These are phyloP conservation scores for Alternaria atra DNA, from an alignment of 2,329 filamentous ascomycete genomes.

Conservation along the genomic window DNA sequence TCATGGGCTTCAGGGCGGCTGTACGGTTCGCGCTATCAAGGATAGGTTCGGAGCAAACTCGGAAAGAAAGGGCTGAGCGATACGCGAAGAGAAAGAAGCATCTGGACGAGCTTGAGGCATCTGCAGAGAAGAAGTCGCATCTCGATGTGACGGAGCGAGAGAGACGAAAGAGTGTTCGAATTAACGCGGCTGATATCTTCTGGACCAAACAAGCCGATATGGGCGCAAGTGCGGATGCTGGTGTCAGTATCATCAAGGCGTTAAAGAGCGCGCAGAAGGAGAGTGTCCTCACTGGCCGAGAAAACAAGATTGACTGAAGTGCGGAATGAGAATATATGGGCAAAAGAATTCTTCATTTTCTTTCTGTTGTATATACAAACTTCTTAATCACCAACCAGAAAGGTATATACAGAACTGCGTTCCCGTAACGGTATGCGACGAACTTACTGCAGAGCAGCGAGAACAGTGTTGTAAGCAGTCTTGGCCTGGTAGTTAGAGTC, in stretches of 20 bases:
- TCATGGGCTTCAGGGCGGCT: conserved; percentile 40
- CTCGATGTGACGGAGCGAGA: conserved; percentile 36
- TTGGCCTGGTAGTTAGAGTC: conserved; percentile 57
- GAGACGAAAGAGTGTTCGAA: conserved; percentile 42
- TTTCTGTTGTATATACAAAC: conserved; percentile 15
- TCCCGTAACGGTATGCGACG: background rate
- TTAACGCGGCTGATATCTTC: conserved; percentile 43
- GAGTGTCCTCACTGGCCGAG: conserved; percentile 20
- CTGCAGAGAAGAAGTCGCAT: conserved; percentile 22
- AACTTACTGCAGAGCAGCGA: conserved; percentile 35
- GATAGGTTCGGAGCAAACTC: conserved; percentile 42
- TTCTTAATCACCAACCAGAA: background rate
- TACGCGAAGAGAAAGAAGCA: conserved; percentile 41
- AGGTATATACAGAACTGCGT: conserved; percentile 6
- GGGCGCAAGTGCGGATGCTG: conserved; percentile 32
- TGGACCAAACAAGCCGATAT: conserved; percentile 44
- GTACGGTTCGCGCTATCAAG: conserved; percentile 37
- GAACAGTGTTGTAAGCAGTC: conserved; percentile 49
- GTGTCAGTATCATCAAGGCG: conserved; percentile 39
- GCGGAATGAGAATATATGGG: background rate
- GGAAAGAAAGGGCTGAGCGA: conserved; percentile 35
- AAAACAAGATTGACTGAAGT: conserved; percentile 10
- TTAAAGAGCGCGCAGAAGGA: conserved; percentile 31
- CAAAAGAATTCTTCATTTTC: background rate
- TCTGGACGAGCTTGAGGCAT: conserved; percentile 39